Evolutionary conservation across 2,329 filamentous ascomycete species (phyloP).

Genomic region (Cercospora canescens): DNA sequence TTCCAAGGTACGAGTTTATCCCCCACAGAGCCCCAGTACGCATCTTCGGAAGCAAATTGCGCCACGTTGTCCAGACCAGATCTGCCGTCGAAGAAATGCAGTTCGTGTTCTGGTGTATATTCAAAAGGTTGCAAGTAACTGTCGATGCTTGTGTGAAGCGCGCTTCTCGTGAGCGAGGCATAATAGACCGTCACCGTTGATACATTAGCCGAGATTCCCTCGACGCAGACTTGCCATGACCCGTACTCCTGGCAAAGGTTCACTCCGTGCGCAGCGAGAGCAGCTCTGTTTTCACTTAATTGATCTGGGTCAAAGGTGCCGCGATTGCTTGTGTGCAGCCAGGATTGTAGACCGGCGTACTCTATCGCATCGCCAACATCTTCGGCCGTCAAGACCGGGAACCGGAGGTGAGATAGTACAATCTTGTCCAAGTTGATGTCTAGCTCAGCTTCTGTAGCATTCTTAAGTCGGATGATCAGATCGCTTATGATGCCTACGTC

Average conservation of each 20-base stretch:
- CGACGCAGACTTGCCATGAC: background rate
- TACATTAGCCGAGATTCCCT: background rate
- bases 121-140: background rate
- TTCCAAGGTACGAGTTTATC: background rate
- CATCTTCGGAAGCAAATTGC: background rate
- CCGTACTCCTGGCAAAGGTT: background rate
- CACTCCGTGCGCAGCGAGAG: background rate
- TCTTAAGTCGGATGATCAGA: background rate
- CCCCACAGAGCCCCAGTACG: background rate
- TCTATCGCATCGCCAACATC: background rate
- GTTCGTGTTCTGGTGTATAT: background rate
- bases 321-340: background rate
- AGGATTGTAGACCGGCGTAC: background rate
- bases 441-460: background rate
- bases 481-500: background rate
- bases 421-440: background rate
- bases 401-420: background rate
- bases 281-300: background rate
- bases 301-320: background rate
- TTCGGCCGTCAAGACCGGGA: background rate
- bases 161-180: background rate
- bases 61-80: background rate
- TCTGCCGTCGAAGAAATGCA: background rate
- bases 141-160: background rate
- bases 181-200: background rate